Percentiles rank a stretch among this genome's conserved stretches.
Evolutionary conservation across 1,284 basidiomycete genomes (phyloP).

Genomic region (Fomitopsis pinicola): DNA sequence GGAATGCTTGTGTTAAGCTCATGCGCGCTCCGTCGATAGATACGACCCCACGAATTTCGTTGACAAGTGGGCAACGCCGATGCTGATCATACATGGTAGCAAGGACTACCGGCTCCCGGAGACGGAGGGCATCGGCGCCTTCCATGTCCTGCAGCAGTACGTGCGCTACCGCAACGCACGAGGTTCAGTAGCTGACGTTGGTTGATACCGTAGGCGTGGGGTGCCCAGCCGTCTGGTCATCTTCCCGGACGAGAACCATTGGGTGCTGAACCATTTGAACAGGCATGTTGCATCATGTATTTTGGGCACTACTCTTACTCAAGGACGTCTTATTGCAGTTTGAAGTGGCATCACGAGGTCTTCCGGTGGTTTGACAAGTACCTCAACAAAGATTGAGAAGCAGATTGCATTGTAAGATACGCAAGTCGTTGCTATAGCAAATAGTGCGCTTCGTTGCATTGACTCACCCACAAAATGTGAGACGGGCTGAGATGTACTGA

Average conservation of each 20-base stretch:
- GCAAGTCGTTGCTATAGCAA: too few species aligned
- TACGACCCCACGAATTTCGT: constrained; percentile 79
- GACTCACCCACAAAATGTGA: too few species aligned
- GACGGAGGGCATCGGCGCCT: constrained; percentile 76
- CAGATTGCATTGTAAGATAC: too few species aligned
- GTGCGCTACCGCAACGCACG: constrained; percentile 26
- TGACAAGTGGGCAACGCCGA: constrained; percentile 80
- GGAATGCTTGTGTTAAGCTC: background rate
- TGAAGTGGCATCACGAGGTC: constrained; percentile 88
- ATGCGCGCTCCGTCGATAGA: constrained; percentile 26
- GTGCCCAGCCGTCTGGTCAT: constrained; percentile 82
- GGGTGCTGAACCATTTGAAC: constrained; percentile 77
- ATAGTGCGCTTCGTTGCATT: too few species aligned
- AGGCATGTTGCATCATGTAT: constrained; percentile 35
- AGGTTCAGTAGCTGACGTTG: constrained; percentile 5
- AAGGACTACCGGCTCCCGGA: constrained; percentile 85
- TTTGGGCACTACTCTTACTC: background rate
- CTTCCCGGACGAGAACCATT: constrained; percentile 94
- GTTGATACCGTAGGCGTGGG: constrained; percentile 44
- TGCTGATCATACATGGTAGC: constrained; percentile 82
- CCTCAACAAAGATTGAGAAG: constrained; percentile 36
- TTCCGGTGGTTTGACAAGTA: constrained; percentile 83
- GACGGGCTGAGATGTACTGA: too few species aligned
- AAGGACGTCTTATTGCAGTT: constrained; percentile 30
- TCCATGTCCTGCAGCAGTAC: constrained; percentile 77